A percentile compares a stretch with the other conserved stretches of the same genome.
phyloP scores from a whole-genome alignment of 78 protist species.

The Pigoraptor vietnamica region DNA sequence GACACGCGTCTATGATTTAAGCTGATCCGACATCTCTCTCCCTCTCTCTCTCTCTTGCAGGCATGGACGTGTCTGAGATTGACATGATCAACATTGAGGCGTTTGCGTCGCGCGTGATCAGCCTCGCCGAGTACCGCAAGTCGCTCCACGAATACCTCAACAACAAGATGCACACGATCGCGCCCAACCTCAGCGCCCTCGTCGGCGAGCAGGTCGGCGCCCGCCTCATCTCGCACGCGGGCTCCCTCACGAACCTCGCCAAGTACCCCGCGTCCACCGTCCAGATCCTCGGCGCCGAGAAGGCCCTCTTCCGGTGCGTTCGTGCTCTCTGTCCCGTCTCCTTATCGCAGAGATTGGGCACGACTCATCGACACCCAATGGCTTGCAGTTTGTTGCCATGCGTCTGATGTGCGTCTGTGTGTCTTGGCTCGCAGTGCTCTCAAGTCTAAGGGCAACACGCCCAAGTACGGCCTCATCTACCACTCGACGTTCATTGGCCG shows the following conservation, averaged over 20 bases:
- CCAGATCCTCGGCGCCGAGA: conserved; percentile 99
- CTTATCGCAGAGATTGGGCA: not conserved
- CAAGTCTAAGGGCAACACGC: conserved; percentile 90
- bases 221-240: conserved; percentile 90
- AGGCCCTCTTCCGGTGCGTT: conserved; percentile 94
- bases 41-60: too few relatives aligned
- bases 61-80: conserved; percentile 58
- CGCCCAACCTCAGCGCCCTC: conserved; percentile 94
- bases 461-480: conserved; percentile 93
- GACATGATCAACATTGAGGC: conserved; percentile 74
- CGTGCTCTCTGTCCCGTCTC: too few relatives aligned
- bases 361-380: too few relatives aligned
- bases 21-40: too few relatives aligned
- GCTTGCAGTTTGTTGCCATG: not conserved
- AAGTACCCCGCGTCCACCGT: conserved; percentile 99
- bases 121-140: conserved; percentile 79
- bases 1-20: too few relatives aligned
- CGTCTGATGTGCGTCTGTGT: not conserved
- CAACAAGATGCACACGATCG: conserved; percentile 86
- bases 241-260: conserved; percentile 91
- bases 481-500: conserved; percentile 86
- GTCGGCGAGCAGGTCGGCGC: conserved; percentile 89
- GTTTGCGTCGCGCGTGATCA: conserved; percentile 83
- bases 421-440: conserved; percentile 7
- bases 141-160: conserved; percentile 74